phyloP scores from a whole-genome alignment of 129 eudicot species.

The Oenanthe sinensis region DNA sequence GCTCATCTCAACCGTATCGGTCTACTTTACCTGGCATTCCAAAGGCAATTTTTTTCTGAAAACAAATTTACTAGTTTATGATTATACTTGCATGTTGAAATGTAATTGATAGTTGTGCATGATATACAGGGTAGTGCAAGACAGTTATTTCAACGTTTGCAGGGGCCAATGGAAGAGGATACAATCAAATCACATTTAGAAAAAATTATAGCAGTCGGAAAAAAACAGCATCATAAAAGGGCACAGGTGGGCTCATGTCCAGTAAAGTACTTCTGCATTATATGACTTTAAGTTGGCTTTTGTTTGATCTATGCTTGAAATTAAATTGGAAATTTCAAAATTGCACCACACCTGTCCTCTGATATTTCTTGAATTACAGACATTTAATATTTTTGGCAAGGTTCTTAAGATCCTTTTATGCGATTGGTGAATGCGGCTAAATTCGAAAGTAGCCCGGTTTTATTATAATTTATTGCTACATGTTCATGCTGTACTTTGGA shows the following conservation, averaged over 20 bases:
- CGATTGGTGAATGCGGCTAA: background rate
- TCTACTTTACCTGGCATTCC: constrained; percentile 97
- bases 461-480: background rate
- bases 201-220: constrained; percentile 57
- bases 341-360: background rate
- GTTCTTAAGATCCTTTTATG: background rate
- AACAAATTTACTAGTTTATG: background rate
- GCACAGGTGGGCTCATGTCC: constrained; percentile 40
- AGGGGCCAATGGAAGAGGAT: constrained; percentile 93
- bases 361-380: background rate
- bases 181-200: constrained; percentile 81
- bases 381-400: background rate
- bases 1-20: constrained; percentile 84
- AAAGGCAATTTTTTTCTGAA: constrained; percentile 35
- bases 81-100: background rate
- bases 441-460: background rate
- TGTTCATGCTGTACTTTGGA: background rate
- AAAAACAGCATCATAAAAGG: constrained; percentile 50
- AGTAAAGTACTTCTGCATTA: background rate
- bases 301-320: background rate
- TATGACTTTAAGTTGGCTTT: background rate
- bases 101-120: constrained; percentile 16
- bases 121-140: constrained; percentile 86
- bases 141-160: constrained; percentile 82
- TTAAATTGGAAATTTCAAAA: background rate